Conservation (phyloP, 352 stramenopile species). For the Phytophthora ramorum region DNA sequence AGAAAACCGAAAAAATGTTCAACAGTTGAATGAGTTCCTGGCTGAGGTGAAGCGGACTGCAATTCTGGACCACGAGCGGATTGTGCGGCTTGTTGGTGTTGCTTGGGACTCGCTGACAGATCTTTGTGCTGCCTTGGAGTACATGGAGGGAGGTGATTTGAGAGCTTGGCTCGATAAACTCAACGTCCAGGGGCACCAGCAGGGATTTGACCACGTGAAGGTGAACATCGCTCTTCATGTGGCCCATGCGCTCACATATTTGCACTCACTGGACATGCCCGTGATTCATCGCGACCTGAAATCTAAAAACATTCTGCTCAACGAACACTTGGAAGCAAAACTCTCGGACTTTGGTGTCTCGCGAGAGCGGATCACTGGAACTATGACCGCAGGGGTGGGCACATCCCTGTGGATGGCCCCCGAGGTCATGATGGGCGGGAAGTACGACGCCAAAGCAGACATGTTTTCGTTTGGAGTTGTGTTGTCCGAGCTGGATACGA, state of each 20-base stretch:
- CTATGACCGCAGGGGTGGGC: constrained; percentile 37
- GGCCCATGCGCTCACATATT: constrained; percentile 48
- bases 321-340: constrained; percentile 35
- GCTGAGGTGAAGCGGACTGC: constrained; percentile 46
- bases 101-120: constrained; percentile 50
- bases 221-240: constrained; percentile 44
- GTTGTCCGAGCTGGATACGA: constrained; percentile 50
- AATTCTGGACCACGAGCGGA: constrained; percentile 44
- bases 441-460: constrained; percentile 42
- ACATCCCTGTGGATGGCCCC: constrained; percentile 42
- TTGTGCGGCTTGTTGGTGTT: constrained; percentile 47
- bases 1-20: constrained; percentile 36
- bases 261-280: constrained; percentile 42
- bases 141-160: constrained; percentile 50
- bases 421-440: constrained; percentile 35
- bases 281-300: constrained; percentile 71
- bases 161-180: constrained; percentile 32
- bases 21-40: constrained; percentile 15
- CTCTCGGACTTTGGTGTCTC: constrained; percentile 48
- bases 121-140: constrained; percentile 46
- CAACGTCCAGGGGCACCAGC: background rate
- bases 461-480: constrained; percentile 62
- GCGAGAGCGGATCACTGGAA: constrained; percentile 3
- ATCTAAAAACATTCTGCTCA: constrained; percentile 62
- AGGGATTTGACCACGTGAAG: constrained; percentile 36